Evolutionary conservation across 805 yeast species (phyloP), one percentile per base, ranked within the genome.

Genomic region (Ogataea saltuana): DNA sequence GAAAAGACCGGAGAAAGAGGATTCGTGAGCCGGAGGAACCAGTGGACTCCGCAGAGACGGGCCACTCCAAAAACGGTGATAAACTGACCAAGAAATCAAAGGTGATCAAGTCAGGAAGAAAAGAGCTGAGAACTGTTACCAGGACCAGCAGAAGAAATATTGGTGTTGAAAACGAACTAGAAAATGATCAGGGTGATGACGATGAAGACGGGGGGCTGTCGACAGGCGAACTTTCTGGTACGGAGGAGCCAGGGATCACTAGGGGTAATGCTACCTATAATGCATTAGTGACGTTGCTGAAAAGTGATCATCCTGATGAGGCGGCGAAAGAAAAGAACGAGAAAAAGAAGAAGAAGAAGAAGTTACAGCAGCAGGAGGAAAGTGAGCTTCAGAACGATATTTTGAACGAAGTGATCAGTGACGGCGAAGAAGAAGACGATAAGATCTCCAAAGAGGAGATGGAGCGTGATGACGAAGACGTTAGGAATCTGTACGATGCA

Each of bases 61-160:
- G n/a, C n/a, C n/a, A n/a, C n/a, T n/a, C n/a, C n/a, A 51, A 50
- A 30, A 53, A 43, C 36, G 17, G 51, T 15, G 16, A 25, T 12
- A 5, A 8, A 21, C 10, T 8, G 12, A n/a, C 18, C 16, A 34
- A 34, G 22, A 34, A 34, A 23, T 16, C 38, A 8, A 39, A 33
- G 28, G 31, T 28, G 28, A 23, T 31, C 10, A 73, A 74, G 51
- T 68, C 61, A 48, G 93, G 91, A 3, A 72, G 93, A 60, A 71
- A 71, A 39, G 81, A 80, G 47, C 56, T 80, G 56, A 72, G 93
- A 61, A 68, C 69, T 3, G 76, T 84, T 21, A 76, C 77, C 7
- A 74, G 87, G 63, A 73, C 82, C 3, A 65, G 78, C 1, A 64
- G 72, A 50, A 67, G 80, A 56, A 49, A 45, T 44, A 26, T 40